Percentiles rank a stretch among this genome's conserved stretches.
These are phyloP conservation scores for Blechomonas ayalai DNA, from an alignment of 208 protist genomes.

Conservation along the genomic window DNA sequence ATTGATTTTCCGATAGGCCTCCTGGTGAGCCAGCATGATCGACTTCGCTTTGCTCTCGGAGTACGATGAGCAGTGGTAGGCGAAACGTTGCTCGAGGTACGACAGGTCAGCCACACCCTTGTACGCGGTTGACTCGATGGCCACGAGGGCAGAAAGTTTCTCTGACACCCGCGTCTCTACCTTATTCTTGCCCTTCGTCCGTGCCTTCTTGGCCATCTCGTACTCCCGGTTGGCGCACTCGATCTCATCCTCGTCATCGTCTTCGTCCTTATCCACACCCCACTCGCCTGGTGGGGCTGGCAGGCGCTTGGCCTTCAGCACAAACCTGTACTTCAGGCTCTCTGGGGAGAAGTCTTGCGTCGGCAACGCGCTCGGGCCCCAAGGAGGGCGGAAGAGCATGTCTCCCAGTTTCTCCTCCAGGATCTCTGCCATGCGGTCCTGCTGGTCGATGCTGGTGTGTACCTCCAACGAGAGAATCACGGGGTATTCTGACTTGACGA, in stretches of 20 bases:
- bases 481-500: conserved; percentile 51
- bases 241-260: not conserved
- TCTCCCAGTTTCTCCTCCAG: conserved; percentile 43
- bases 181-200: conserved; percentile 3
- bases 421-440: conserved; percentile 66
- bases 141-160: conserved; percentile 44
- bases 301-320: conserved; percentile 46
- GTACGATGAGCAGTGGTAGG: conserved; percentile 59
- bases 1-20: conserved; percentile 48
- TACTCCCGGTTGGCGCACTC: conserved; percentile 1
- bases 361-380: conserved; percentile 24
- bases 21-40: conserved; percentile 19
- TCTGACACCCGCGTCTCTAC: conserved; percentile 5
- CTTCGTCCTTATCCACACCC: conserved; percentile 1
- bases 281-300: not conserved
- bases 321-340: conserved; percentile 39
- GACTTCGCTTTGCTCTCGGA: conserved; percentile 53
- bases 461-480: conserved; percentile 82
- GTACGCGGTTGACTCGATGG: conserved; percentile 57
- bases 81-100: conserved; percentile 42
- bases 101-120: conserved; percentile 44
- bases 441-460: conserved; percentile 51
- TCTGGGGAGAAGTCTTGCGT: conserved; percentile 43
- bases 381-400: conserved; percentile 46
- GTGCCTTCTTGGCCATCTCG: not conserved